Conservation (phyloP, 1,139 yeast genomes). For the Suhomyces panamericanus region DNA sequence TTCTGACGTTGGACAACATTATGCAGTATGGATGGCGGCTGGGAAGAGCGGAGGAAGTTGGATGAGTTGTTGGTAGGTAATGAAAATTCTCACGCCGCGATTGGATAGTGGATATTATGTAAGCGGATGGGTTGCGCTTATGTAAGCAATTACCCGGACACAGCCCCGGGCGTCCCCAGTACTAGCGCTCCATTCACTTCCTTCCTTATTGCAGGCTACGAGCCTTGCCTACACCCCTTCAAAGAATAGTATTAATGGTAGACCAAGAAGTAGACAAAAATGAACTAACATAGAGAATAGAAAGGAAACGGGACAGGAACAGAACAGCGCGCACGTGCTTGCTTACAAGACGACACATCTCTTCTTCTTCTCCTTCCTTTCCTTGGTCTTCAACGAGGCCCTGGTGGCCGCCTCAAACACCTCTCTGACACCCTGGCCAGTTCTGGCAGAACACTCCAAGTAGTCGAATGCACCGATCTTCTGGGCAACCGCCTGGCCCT, state of each 20-base stretch:
- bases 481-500: slow-evolving; percentile 83
- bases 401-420: slow-evolving; percentile 92
- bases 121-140: slow-evolving; percentile 5
- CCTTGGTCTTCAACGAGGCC: slow-evolving; percentile 71
- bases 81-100: slow-evolving; percentile 12
- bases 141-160: background rate
- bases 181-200: too few species aligned
- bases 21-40: slow-evolving; percentile 5
- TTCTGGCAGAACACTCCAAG: slow-evolving; percentile 91
- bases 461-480: slow-evolving; percentile 85
- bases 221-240: background rate
- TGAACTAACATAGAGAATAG: slow-evolving; percentile 10
- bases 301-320: slow-evolving; percentile 8
- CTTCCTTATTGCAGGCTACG: too few species aligned
- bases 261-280: slow-evolving; percentile 11
- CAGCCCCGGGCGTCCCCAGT: too few species aligned
- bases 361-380: slow-evolving; percentile 56
- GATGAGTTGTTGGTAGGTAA: slow-evolving; percentile 4
- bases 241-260: slow-evolving; percentile 14
- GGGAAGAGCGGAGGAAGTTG: background rate
- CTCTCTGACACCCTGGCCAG: slow-evolving; percentile 88
- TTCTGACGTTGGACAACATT: slow-evolving; percentile 16
- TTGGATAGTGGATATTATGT: slow-evolving; percentile 11
- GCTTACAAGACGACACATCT: slow-evolving; percentile 58
- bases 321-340: background rate